Evolutionary conservation across 2,329 filamentous ascomycete species (phyloP).

Genomic region (Trichoderma asperellum): DNA sequence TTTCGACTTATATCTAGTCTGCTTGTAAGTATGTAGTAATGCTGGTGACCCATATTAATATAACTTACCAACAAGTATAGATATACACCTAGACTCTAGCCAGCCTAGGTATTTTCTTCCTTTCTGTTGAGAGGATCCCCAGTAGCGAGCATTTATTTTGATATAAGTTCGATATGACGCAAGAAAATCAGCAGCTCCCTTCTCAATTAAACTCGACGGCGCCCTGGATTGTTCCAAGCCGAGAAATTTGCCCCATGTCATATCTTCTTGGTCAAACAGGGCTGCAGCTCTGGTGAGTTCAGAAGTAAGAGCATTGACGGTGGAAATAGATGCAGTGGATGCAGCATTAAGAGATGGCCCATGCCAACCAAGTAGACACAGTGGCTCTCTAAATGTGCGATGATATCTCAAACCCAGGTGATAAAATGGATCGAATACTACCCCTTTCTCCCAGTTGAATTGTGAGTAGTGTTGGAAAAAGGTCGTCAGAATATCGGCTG

Average conservation of each 20-base stretch:
- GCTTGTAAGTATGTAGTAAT: not conserved
- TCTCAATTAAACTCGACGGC: not conserved
- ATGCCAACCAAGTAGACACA: conserved; percentile 67
- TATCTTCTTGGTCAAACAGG: conserved; percentile 43
- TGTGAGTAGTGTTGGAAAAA: conserved; percentile 67
- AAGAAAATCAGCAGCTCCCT: conserved; percentile 54
- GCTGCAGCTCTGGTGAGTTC: conserved; percentile 55
- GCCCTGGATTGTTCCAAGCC: conserved; percentile 1
- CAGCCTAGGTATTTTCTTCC: conserved; percentile 63
- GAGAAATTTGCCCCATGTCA: conserved; percentile 52
- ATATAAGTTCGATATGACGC: conserved; percentile 57
- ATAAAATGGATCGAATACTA: conserved; percentile 65
- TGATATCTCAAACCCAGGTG: conserved; percentile 56
- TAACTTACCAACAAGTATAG: conserved; percentile 60
- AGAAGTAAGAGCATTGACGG: conserved; percentile 53
- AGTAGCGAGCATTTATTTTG: conserved; percentile 66
- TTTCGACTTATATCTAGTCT: conserved; percentile 58
- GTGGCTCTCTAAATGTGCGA: conserved; percentile 60
- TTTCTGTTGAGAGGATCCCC: conserved; percentile 60
- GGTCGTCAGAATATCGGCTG: conserved; percentile 56
- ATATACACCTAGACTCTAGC: conserved; percentile 64
- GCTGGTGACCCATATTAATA: not conserved
- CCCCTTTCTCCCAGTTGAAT: conserved; percentile 61
- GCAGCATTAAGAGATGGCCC: conserved; percentile 64
- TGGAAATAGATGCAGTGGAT: conserved; percentile 56